These are phyloP conservation scores for Wilcoxina mikolae DNA, from an alignment of 495 filamentous ascomycete species.

Conservation along the genomic window DNA sequence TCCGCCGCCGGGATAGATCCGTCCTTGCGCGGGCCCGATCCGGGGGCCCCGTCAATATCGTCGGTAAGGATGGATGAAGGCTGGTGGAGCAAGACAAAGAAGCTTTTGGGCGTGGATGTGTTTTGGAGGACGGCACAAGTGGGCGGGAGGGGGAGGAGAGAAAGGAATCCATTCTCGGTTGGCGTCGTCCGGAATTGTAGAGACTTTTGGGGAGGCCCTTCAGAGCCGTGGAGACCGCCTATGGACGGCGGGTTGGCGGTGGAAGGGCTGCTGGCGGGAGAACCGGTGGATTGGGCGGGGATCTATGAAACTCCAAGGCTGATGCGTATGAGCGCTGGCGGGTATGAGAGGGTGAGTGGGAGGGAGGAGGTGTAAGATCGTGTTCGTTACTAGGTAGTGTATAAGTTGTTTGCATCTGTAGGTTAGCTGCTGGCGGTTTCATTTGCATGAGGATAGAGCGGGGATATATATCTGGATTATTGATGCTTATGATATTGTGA, in stretches of 20 bases:
- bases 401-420: background rate
- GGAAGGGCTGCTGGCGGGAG: constrained; percentile 59
- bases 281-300: constrained; percentile 66
- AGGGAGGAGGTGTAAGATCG: too few species aligned
- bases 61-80: constrained; percentile 3
- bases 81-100: constrained; percentile 32
- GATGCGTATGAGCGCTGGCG: background rate
- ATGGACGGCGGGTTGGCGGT: constrained; percentile 1
- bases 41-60: constrained; percentile 27
- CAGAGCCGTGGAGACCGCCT: constrained; percentile 1
- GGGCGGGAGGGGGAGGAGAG: constrained; percentile 34
- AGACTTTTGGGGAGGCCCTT: constrained; percentile 78
- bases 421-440: too few species aligned
- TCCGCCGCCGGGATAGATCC: constrained; percentile 55
- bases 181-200: constrained; percentile 75
- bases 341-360: background rate
- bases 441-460: too few species aligned
- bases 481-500: background rate
- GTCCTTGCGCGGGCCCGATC: constrained; percentile 28
- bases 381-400: too few species aligned
- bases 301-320: constrained; percentile 90
- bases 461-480: background rate
- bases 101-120: constrained; percentile 74
- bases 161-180: constrained; percentile 63
- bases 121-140: constrained; percentile 68